Base-by-base conservation (phyloP, 768 basidiomycete genomes). In the Phallus indusiatus region DNA sequence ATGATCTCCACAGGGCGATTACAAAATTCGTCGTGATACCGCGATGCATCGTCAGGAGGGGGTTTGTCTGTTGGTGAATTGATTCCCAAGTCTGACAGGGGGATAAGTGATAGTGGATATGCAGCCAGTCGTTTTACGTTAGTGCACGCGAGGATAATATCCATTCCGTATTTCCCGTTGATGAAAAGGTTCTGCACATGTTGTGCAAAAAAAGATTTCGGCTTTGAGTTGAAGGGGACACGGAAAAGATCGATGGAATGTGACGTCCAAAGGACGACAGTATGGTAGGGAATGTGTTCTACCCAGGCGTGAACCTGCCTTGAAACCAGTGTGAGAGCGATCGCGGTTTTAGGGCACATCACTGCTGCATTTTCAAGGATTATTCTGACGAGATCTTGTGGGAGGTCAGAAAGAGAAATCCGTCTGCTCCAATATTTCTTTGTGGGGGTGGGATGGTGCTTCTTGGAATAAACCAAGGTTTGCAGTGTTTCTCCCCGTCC, bases 351-450 rank as follows among this genome's bases (percentile, higher is more conserved):
- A 17, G 48, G 63, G 55, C 67, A 65, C 16, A 60, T 54, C 37
- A 46, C 53, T 14, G 75, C 73, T 34, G 73, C 74, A 53, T 71
- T 67, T 52, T 72, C 70, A 65, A 76, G 62, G 59, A 76, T 64
- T 53, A 68, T 65, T 21, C 70, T 68, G 17, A 76, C 49, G 48
- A 22, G 55, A 56, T 24, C 14, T 21, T 48, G 37, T 22, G 33
- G 42, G 37, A 42, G 36, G 54, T 24, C 47, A 20, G 37, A 17
- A 17, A 34, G 22, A 9, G 2, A 18, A 47, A 56, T 47, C 12
- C n/a, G 42, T 42, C n/a, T 42, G n/a, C 42, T 14, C n/a, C 42
- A 11, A n/a, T 12, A 42, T 42, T 42, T 42, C 42, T 42, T 42
- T 42, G 42, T 10, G 12, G 42, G 14, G 12, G 3, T n/a, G 42